A percentile compares a stretch with the other conserved stretches of the same genome.
phyloP scores from a whole-genome alignment of 1,284 basidiomycete genomes.

The Moesziomyces sp. region DNA sequence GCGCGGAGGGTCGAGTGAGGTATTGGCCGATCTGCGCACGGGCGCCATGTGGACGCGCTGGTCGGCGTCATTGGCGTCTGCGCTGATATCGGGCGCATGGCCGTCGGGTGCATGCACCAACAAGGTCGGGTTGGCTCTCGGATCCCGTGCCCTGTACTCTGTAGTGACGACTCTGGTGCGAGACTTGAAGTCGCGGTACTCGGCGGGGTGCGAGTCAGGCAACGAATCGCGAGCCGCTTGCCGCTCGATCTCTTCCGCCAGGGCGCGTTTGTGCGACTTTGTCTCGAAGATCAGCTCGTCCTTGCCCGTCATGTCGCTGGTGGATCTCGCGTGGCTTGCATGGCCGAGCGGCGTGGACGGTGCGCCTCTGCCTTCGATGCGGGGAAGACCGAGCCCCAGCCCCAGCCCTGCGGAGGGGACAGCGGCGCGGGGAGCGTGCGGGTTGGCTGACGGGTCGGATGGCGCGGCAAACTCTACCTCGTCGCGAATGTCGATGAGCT shows the following conservation, averaged over 20 bases:
- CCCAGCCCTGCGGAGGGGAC: conserved; percentile 1
- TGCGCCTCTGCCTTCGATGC: neutral
- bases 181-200: neutral
- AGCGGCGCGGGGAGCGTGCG: neutral
- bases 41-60: neutral
- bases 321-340: conserved; percentile 38
- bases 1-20: conserved; percentile 47
- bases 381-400: conserved; percentile 24
- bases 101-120: conserved; percentile 27
- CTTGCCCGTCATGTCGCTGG: conserved; percentile 41
- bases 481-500: conserved; percentile 61
- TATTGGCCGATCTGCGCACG: neutral
- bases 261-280: conserved; percentile 17
- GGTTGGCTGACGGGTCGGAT: conserved; percentile 19
- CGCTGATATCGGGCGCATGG: conserved; percentile 4
- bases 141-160: neutral
- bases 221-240: conserved; percentile 6
- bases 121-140: conserved; percentile 21
- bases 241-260: conserved; percentile 29
- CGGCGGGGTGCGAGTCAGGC: conserved; percentile 9
- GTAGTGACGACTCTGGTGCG: conserved; percentile 8
- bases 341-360: conserved; percentile 1
- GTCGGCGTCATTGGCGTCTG: neutral
- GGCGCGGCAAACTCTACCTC: conserved; percentile 54
- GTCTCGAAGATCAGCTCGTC: conserved; percentile 30